Base-by-base conservation (phyloP, 495 filamentous ascomycete species). In the Aspergillus wentii region DNA sequence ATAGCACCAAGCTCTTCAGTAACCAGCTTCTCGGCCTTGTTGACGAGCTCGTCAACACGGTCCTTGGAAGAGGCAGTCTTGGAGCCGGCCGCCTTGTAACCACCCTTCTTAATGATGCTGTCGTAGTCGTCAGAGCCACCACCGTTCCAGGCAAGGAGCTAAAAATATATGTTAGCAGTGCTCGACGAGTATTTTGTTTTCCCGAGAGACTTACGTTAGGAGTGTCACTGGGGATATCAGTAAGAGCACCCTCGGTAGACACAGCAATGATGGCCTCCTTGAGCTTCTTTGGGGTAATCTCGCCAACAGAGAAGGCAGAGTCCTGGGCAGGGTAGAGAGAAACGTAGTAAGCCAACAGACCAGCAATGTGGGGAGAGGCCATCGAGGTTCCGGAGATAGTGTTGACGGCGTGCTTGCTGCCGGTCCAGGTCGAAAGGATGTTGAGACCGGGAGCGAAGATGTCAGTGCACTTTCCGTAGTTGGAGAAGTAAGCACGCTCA, bases 401-500 rank as follows among this genome's bases (percentile, higher is more conserved):
- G 78, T 99, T 99, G 69, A 82, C 74, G 50, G 90, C 89, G 56
- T 85, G 81, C 59, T 91, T 82, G 81, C 85, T 88, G 56, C 94
- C 94, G 53, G 88, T 92, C 94, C 94, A 99, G 64, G 92, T 95
- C 20, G 94, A 97, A 40, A 84, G 75, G 49, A 99, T 97, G 81
- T 88, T 95, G 33, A 97, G 75, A 52, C 94, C 94, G 35, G 94
- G 94, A 39, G 89, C 94, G 59, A 99, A 99, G 74, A 99, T 96
- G 63, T 97, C 89, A 59, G 91, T 95, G 77, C 94, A 99, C 78
- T 89, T 91, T 62, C 94, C 94, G 68, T 82, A 97, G 83, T 99
- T 99, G 79, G 94, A 97, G 83, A 99, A 99, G 79, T 97, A 99
- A 46, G 94, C 94, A 66, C 94, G 91, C 75, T 89, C 86, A 63